phyloP scores from a whole-genome alignment of 495 filamentous ascomycete genomes.

The Penicillium maclennaniae region DNA sequence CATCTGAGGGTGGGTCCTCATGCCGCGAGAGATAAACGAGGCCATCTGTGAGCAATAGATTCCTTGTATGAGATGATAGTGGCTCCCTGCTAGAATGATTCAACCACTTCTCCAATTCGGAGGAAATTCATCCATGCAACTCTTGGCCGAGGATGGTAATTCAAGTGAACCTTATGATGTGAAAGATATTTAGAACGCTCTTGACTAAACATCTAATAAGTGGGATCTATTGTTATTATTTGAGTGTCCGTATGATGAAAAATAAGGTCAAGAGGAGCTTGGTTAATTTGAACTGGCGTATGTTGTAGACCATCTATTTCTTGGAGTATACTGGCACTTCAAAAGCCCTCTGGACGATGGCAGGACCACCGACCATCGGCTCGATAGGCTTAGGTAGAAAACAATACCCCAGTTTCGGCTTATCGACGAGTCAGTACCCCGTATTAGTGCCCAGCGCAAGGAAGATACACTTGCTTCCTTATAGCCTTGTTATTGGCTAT shows the following conservation, averaged over 20 bases:
- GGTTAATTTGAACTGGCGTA: not conserved
- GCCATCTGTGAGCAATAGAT: not conserved
- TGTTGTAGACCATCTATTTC: too few species aligned
- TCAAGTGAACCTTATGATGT: not conserved
- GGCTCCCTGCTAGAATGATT: not conserved
- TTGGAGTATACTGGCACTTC: not conserved
- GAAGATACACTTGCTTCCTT: constrained; percentile 10
- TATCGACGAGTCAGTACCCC: constrained; percentile 8
- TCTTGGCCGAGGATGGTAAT: not conserved
- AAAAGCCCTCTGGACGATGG: not conserved
- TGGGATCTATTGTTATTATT: not conserved
- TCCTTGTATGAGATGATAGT: not conserved
- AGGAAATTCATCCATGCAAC: not conserved
- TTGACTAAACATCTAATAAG: not conserved
- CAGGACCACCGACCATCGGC: not conserved
- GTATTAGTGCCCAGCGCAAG: not conserved
- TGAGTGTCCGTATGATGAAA: not conserved
- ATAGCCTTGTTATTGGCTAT: constrained; percentile 9
- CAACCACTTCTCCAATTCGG: not conserved
- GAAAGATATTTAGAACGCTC: not conserved
- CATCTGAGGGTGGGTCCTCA: constrained; percentile 4
- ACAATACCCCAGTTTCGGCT: constrained; percentile 1
- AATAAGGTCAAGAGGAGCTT: not conserved
- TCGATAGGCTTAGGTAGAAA: constrained; percentile 6
- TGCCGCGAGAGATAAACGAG: not conserved